Evolutionary conservation across 345 rosid species (phyloP).

Genomic region (Bretschneidera sinensis): DNA sequence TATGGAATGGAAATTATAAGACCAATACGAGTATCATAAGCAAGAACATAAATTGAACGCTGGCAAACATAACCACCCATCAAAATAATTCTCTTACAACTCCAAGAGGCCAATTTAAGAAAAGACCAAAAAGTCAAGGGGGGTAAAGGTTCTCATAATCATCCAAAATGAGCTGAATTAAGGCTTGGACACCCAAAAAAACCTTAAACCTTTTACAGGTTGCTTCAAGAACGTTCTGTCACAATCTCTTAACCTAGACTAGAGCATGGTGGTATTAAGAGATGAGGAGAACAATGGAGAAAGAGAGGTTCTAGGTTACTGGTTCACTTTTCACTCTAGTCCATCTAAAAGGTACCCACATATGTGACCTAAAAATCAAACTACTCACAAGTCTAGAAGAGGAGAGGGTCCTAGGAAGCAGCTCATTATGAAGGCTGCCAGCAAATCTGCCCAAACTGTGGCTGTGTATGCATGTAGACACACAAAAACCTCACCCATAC

Average conservation of each 20-base stretch:
- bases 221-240: too few species aligned
- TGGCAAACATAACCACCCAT: background rate
- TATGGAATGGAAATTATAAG: background rate
- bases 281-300: background rate
- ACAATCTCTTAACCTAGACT: too few species aligned
- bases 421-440: constrained; percentile 1
- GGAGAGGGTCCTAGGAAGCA: background rate
- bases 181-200: background rate
- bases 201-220: background rate
- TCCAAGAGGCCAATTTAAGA: background rate
- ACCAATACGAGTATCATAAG: background rate
- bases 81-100: too few species aligned
- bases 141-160: background rate
- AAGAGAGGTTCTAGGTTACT: background rate
- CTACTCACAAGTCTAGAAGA: background rate
- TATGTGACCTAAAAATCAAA: too few species aligned
- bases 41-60: background rate
- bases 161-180: background rate
- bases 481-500: background rate
- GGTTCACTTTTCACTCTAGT: background rate
- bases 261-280: background rate
- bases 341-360: background rate
- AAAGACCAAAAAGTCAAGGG: background rate
- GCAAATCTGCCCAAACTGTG: background rate
- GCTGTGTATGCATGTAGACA: background rate